These are phyloP conservation scores for Actinomucor elegans DNA, from an alignment of 371 early-diverging fungal genomes.

Conservation along the genomic window DNA sequence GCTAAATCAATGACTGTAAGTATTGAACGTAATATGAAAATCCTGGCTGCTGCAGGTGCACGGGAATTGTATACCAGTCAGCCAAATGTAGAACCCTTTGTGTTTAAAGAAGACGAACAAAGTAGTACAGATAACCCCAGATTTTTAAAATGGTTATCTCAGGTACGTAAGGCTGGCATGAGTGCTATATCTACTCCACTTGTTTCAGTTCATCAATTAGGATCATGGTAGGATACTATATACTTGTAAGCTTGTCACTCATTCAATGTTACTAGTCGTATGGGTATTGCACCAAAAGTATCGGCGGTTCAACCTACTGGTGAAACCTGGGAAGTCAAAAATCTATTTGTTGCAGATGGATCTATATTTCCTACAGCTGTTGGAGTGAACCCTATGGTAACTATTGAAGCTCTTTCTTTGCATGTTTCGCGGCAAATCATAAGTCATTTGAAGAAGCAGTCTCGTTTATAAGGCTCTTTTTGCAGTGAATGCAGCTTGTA, in stretches of 20 bases:
- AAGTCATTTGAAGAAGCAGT: neutral
- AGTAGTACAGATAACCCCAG: slow-evolving; percentile 34
- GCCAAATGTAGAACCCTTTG: slow-evolving; percentile 35
- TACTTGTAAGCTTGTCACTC: too few relatives aligned
- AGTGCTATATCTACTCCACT: neutral
- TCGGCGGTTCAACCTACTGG: slow-evolving; percentile 59
- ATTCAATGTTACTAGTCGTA: slow-evolving; percentile 57
- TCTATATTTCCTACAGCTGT: slow-evolving; percentile 66
- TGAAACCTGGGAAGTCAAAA: slow-evolving; percentile 70
- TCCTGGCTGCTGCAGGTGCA: slow-evolving; percentile 73
- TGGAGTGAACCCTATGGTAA: slow-evolving; percentile 78
- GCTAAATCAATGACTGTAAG: slow-evolving; percentile 40
- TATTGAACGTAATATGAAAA: slow-evolving; percentile 38
- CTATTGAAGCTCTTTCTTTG: slow-evolving; percentile 47
- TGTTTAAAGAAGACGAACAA: slow-evolving; percentile 26
- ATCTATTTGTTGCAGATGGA: slow-evolving; percentile 69
- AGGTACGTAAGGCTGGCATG: slow-evolving; percentile 17
- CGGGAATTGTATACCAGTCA: slow-evolving; percentile 51
- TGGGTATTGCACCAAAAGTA: slow-evolving; percentile 51
- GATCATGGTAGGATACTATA: slow-evolving; percentile 63
- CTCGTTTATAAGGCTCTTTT: slow-evolving; percentile 1
- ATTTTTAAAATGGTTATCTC: slow-evolving; percentile 29
- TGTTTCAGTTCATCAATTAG: slow-evolving; percentile 56
- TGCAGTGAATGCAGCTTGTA: neutral
- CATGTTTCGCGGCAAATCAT: slow-evolving; percentile 26